Conservation (phyloP, 1,284 basidiomycete genomes). For the Omphalotus olearius region DNA sequence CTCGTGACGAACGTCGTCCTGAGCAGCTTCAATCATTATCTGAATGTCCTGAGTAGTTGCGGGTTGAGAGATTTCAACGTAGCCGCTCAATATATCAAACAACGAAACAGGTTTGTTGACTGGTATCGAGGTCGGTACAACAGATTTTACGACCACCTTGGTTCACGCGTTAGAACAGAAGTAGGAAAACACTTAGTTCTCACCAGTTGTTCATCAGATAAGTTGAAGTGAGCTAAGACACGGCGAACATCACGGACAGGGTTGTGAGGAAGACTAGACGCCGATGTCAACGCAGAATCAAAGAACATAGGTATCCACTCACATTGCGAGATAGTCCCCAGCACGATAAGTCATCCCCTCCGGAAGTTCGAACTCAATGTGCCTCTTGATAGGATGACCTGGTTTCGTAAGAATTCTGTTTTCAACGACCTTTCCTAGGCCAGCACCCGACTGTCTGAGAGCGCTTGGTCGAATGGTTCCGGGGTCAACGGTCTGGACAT, state of each 20-base stretch:
- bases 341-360: constrained; percentile 36
- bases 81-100: constrained; percentile 34
- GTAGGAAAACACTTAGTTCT: neutral
- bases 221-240: constrained; percentile 32
- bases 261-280: constrained; percentile 35
- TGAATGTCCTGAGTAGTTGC: constrained; percentile 38
- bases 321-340: constrained; percentile 50
- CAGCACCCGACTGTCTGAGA: constrained; percentile 36
- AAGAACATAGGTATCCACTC: constrained; percentile 10
- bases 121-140: constrained; percentile 39
- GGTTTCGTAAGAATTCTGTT: constrained; percentile 36
- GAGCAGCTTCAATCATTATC: constrained; percentile 18
- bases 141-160: constrained; percentile 35
- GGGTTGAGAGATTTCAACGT: constrained; percentile 45
- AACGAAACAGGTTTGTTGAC: constrained; percentile 32
- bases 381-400: constrained; percentile 37
- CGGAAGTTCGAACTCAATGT: constrained; percentile 43
- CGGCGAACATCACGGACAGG: constrained; percentile 35
- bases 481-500: constrained; percentile 29
- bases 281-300: neutral
- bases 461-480: constrained; percentile 32
- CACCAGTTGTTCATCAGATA: constrained; percentile 41
- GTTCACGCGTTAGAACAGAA: neutral
- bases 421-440: constrained; percentile 35
- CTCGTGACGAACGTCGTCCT: constrained; percentile 18